Percentiles rank a stretch among this genome's conserved stretches.
Conservation (phyloP, 179 eudicot species). For the Sideroxylon spinosum region DNA sequence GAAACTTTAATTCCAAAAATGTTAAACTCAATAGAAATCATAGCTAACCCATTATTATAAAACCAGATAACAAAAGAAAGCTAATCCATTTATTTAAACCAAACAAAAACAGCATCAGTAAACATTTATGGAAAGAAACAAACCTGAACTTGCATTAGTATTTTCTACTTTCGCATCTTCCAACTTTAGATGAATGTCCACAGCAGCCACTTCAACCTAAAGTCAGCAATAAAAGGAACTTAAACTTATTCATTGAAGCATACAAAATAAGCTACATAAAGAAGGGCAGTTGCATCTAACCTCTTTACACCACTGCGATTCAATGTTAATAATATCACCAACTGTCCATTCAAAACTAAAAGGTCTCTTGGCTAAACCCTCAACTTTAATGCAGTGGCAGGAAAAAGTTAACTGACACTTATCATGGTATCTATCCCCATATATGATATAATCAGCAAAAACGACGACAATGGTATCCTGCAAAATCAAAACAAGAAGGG, state of each 20-base stretch:
- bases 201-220: constrained; percentile 25
- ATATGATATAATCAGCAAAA: constrained; percentile 40
- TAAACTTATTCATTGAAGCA: constrained; percentile 11
- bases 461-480: constrained; percentile 48
- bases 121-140: background rate
- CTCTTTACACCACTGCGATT: constrained; percentile 39
- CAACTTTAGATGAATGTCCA: constrained; percentile 23
- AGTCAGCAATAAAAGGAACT: constrained; percentile 4
- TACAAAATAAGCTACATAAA: background rate
- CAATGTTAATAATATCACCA: constrained; percentile 50
- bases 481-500: constrained; percentile 19
- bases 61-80: too few relatives aligned
- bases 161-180: constrained; percentile 15
- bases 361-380: constrained; percentile 22
- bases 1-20: background rate
- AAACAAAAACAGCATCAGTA: background rate
- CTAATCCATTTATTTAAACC: background rate
- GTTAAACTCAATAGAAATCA: background rate
- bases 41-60: background rate
- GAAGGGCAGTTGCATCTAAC: constrained; percentile 32
- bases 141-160: constrained; percentile 23
- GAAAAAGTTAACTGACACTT: constrained; percentile 44
- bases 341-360: constrained; percentile 40
- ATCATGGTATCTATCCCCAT: constrained; percentile 28
- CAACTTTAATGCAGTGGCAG: constrained; percentile 34